Percentiles rank a stretch among this genome's conserved stretches.
phyloP scores from a whole-genome alignment of 345 rosid genomes.

The Odontarrhena argentea region DNA sequence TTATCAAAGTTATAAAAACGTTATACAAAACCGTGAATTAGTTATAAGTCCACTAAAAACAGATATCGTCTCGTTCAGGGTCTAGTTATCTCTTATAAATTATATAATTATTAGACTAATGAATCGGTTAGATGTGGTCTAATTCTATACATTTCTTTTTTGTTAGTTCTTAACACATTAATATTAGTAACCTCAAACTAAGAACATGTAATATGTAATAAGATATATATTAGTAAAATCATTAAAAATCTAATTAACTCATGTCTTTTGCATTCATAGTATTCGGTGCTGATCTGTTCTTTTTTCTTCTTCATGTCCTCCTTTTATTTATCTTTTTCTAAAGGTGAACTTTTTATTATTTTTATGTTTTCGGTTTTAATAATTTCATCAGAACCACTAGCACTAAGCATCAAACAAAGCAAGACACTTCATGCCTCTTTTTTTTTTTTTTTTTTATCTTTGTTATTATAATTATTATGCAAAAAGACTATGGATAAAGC shows the following conservation, averaged over 20 bases:
- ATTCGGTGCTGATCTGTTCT: slow-evolving; percentile 23
- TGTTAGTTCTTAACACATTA: background rate
- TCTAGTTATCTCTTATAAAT: too few relatives aligned
- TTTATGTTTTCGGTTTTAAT: slow-evolving; percentile 4
- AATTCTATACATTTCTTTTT: too few relatives aligned
- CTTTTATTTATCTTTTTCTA: slow-evolving; percentile 12
- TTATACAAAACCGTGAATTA: too few relatives aligned
- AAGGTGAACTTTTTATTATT: slow-evolving; percentile 7
- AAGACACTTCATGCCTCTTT: slow-evolving; percentile 25
- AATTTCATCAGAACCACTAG: slow-evolving; percentile 29
- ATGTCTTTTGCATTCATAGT: slow-evolving; percentile 9
- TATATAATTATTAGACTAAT: too few relatives aligned
- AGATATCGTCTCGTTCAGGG: too few relatives aligned
- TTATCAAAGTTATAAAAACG: too few relatives aligned
- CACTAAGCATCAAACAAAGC: slow-evolving; percentile 36
- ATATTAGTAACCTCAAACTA: background rate
- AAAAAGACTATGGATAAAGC: slow-evolving; percentile 24
- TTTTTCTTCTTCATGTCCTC: slow-evolving; percentile 3
- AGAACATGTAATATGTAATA: too few relatives aligned
- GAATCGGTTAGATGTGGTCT: too few relatives aligned
- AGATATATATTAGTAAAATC: too few relatives aligned
- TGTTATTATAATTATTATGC: background rate
- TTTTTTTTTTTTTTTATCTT: background rate
- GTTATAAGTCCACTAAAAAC: too few relatives aligned
- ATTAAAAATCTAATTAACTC: background rate